Conservation (phyloP, 352 stramenopile species). For the Pythium myriotylum region DNA sequence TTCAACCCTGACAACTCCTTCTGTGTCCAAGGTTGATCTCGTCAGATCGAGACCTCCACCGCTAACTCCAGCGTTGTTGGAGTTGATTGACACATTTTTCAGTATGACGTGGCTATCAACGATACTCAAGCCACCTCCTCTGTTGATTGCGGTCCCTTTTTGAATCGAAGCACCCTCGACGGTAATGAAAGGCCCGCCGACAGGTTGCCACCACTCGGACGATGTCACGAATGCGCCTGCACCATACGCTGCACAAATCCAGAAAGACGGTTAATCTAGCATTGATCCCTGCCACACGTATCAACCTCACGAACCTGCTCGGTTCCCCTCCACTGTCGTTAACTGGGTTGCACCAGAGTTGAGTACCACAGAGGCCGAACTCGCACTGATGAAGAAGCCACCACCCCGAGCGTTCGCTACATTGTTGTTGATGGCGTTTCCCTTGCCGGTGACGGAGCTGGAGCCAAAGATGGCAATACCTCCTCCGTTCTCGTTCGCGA, state of each 20-base stretch:
- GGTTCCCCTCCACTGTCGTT: constrained; percentile 1
- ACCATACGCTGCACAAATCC: constrained; percentile 8
- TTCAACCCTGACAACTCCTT: neutral
- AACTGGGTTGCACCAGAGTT: neutral
- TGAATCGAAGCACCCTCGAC: constrained; percentile 2
- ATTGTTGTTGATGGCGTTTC: constrained; percentile 5
- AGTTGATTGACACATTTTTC: constrained; percentile 1
- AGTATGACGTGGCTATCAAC: constrained; percentile 3
- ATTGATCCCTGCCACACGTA: no score
- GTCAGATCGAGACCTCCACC: constrained; percentile 17
- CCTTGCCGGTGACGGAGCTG: neutral
- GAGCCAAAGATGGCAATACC: constrained; percentile 9
- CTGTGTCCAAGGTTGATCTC: neutral
- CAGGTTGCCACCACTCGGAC: neutral
- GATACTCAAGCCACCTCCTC: constrained; percentile 3
- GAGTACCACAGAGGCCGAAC: constrained; percentile 16
- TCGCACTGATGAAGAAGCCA: constrained; percentile 30
- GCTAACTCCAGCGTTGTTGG: neutral
- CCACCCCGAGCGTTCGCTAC: constrained; percentile 22
- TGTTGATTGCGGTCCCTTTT: neutral
- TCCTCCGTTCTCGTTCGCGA: constrained; percentile 6
- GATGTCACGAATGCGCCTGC: constrained; percentile 4
- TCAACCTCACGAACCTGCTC: constrained; percentile 16
- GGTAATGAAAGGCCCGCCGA: neutral
- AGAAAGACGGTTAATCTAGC: constrained; percentile 3